A percentile compares a stretch with the other conserved stretches of the same genome.
Conservation (phyloP, 2,329 filamentous ascomycete species). For the Venturia nashicola region DNA sequence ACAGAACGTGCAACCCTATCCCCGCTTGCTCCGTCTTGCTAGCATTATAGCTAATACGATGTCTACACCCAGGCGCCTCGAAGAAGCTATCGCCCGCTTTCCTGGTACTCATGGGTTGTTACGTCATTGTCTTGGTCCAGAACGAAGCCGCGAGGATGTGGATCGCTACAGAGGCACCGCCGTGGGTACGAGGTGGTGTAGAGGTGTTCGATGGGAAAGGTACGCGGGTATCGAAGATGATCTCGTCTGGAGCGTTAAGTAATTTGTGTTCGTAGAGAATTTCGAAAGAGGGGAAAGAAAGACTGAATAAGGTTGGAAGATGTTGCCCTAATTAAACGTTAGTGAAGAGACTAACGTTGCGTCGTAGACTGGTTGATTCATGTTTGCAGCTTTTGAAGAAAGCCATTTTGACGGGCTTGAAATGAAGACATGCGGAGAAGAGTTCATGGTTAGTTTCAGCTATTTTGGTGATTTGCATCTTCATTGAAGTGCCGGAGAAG, state of each 20-base stretch:
- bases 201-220: neutral
- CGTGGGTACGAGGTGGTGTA: conserved; percentile 28
- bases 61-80: conserved; percentile 37
- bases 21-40: conserved; percentile 26
- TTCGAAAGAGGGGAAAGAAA: neutral
- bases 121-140: conserved; percentile 37
- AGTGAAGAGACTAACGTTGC: neutral
- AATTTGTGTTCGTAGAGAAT: neutral
- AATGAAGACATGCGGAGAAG: too few relatives aligned
- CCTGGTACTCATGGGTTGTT: conserved; percentile 25
- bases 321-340: neutral
- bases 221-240: neutral
- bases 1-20: conserved; percentile 21
- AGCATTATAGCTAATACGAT: conserved; percentile 33
- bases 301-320: neutral
- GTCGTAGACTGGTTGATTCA: too few relatives aligned
- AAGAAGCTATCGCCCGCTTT: conserved; percentile 27
- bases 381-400: too few relatives aligned
- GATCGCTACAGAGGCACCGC: conserved; percentile 29
- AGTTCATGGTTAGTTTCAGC: too few relatives aligned
- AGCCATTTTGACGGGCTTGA: too few relatives aligned
- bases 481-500: too few relatives aligned
- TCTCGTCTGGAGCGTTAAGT: neutral
- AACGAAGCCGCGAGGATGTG: conserved; percentile 28
- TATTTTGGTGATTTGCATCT: too few relatives aligned